A percentile compares a stretch with the other conserved stretches of the same genome.
Conservation (phyloP, 768 basidiomycete genomes). For the Cyathus striatus region DNA sequence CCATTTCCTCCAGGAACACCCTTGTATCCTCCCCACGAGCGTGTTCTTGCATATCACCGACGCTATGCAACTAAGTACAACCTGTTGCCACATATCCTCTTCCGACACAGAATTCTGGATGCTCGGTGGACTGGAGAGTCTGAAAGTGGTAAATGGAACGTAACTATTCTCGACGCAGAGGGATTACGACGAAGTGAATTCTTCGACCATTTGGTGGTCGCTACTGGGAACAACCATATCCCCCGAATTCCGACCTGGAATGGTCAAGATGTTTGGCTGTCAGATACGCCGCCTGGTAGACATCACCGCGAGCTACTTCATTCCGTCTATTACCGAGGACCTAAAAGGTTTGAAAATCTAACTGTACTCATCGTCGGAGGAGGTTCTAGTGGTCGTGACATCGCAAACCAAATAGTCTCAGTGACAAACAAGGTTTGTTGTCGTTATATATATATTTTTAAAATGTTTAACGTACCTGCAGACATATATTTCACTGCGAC, state of each 20-base stretch:
- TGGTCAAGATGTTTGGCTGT: conserved; percentile 47
- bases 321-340: conserved; percentile 48
- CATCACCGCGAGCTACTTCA: conserved; percentile 38
- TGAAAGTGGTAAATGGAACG: conserved; percentile 36
- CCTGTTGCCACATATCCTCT: conserved; percentile 30
- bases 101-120: conserved; percentile 37
- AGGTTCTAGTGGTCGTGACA: conserved; percentile 47
- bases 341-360: conserved; percentile 33
- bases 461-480: conserved; percentile 1
- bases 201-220: conserved; percentile 53
- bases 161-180: conserved; percentile 23
- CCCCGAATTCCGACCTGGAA: conserved; percentile 39
- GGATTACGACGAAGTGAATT: conserved; percentile 14
- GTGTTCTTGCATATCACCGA: conserved; percentile 40
- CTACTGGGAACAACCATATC: conserved; percentile 51
- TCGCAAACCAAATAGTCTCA: conserved; percentile 33
- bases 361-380: conserved; percentile 40
- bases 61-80: conserved; percentile 34
- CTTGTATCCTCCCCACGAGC: conserved; percentile 43
- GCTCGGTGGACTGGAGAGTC: conserved; percentile 39
- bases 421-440: conserved; percentile 35
- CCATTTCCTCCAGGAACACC: conserved; percentile 46
- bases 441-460: too few relatives aligned
- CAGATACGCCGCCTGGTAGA: conserved; percentile 8
- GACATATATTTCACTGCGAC: conserved; percentile 28